These are phyloP conservation scores for Pouteria campechiana DNA, from an alignment of 179 eudicot genomes.

Conservation along the genomic window DNA sequence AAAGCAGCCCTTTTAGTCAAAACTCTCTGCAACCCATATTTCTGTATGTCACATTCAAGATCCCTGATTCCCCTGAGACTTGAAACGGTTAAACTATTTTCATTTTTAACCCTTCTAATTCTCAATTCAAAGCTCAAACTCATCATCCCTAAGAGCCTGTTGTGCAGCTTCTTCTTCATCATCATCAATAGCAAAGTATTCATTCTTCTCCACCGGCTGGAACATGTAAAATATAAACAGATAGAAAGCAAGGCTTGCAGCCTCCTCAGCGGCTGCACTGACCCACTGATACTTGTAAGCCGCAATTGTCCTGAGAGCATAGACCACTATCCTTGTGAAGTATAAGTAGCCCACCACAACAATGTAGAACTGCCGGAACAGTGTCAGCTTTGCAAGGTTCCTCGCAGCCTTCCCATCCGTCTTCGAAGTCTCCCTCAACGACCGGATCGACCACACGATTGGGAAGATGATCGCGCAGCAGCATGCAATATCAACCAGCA, in stretches of 20 bases:
- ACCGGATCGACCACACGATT: constrained; percentile 85
- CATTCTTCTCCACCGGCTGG: constrained; percentile 87
- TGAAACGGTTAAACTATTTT: no score
- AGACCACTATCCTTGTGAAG: constrained; percentile 85
- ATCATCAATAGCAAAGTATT: constrained; percentile 75
- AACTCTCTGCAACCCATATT: no score
- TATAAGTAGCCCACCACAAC: constrained; percentile 90
- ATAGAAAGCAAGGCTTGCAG: constrained; percentile 71
- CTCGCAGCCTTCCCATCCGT: constrained; percentile 93
- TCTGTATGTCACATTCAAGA: no score
- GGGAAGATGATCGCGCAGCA: constrained; percentile 91
- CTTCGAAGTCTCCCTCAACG: constrained; percentile 87
- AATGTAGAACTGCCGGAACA: constrained; percentile 83
- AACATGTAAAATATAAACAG: constrained; percentile 83
- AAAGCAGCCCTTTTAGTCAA: no score
- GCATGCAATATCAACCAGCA: constrained; percentile 80
- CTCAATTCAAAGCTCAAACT: constrained; percentile 87
- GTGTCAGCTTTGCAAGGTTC: constrained; percentile 68
- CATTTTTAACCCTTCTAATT: no score
- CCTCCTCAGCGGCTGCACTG: constrained; percentile 80
- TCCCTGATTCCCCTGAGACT: no score
- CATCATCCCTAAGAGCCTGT: constrained; percentile 79
- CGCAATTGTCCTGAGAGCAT: constrained; percentile 73
- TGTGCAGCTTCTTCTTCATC: constrained; percentile 91
- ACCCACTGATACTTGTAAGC: constrained; percentile 95